Conservation (phyloP, 2,329 filamentous ascomycete genomes). For the Ceratocystis cubensis region DNA sequence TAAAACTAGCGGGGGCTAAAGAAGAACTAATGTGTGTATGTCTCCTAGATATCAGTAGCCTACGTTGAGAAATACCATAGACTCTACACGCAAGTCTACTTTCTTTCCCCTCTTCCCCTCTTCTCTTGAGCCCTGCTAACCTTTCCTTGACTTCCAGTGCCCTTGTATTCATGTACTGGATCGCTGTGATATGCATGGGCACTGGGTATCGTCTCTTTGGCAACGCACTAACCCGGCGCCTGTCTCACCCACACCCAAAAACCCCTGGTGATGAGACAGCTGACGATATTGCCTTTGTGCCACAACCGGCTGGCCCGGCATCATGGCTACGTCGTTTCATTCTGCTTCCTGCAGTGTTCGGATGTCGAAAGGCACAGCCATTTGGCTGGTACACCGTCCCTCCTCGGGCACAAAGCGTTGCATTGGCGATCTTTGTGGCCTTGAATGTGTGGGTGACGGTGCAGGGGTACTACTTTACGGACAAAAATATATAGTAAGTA, state of each 20-base stretch:
- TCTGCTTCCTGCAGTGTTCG: constrained; percentile 34
- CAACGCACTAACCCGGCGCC: not conserved
- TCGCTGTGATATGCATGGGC: constrained; percentile 30
- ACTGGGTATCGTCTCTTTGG: constrained; percentile 26
- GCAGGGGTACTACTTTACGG: constrained; percentile 30
- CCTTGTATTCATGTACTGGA: constrained; percentile 30
- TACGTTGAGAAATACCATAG: constrained; percentile 20
- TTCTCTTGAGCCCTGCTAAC: constrained; percentile 7
- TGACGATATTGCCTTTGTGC: not conserved
- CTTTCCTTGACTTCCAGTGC: not conserved
- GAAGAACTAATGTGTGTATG: not conserved
- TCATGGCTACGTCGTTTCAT: constrained; percentile 29
- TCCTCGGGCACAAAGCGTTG: constrained; percentile 33
- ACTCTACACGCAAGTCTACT: not conserved
- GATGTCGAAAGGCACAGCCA: constrained; percentile 33
- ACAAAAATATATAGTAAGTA: constrained; percentile 35
- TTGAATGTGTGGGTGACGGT: constrained; percentile 31
- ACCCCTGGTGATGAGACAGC: not conserved
- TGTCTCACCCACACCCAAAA: not conserved
- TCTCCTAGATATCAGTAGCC: constrained; percentile 30
- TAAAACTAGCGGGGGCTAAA: not conserved
- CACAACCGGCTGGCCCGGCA: constrained; percentile 16
- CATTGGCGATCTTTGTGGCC: constrained; percentile 30
- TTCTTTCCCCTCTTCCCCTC: not conserved
- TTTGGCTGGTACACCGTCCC: constrained; percentile 36